Conservation (phyloP, 345 rosid species). For the Xanthoceras sorbifolium region DNA sequence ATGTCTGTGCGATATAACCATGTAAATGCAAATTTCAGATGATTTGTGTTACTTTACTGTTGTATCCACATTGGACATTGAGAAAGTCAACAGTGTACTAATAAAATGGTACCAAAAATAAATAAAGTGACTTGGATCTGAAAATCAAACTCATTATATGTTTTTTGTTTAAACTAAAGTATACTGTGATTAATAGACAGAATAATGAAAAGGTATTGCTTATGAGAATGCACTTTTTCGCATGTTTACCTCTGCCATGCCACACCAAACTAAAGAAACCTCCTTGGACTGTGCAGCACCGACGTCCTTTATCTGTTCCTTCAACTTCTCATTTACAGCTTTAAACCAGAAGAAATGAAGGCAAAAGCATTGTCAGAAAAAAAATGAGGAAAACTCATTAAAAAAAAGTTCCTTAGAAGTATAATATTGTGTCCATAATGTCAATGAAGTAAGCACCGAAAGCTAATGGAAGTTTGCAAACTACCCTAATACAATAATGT, state of each 20-base stretch:
- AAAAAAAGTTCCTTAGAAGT: neutral
- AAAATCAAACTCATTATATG: neutral
- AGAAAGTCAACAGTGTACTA: neutral
- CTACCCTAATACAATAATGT: neutral
- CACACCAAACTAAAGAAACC: conserved; percentile 73
- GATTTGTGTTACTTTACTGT: neutral
- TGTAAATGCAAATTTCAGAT: neutral
- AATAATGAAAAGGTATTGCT: neutral
- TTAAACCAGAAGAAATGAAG: conserved; percentile 8
- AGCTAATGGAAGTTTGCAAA: neutral
- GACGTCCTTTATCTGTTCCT: conserved; percentile 70
- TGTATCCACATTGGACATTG: neutral
- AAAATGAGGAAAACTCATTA: neutral
- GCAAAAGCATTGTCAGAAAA: conserved; percentile 12
- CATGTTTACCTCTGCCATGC: conserved; percentile 82
- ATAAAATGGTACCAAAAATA: neutral
- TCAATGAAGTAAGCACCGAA: neutral
- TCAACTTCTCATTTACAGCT: conserved; percentile 67
- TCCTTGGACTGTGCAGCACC: conserved; percentile 67
- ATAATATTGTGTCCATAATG: neutral
- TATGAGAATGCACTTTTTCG: neutral
- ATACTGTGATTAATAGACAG: neutral
- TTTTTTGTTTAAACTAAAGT: neutral
- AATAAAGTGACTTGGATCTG: neutral
- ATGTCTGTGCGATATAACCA: neutral